Conservation (phyloP, 306 rosid genomes). For the Senna tora region DNA sequence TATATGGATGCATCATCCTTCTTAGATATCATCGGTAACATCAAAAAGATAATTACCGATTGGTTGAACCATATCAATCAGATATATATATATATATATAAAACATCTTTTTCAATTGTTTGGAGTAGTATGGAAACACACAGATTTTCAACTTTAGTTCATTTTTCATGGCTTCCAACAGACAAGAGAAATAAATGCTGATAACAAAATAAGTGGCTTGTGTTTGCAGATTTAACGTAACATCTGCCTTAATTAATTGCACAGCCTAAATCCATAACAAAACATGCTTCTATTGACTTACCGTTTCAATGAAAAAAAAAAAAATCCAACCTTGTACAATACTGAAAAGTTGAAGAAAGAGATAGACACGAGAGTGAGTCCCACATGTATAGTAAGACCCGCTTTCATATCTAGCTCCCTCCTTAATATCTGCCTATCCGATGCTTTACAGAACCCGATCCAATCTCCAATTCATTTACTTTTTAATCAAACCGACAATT, state of each 20-base stretch:
- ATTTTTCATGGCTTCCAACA: neutral
- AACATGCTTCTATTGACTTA: too few relatives aligned
- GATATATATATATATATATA: neutral
- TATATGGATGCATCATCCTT: constrained; percentile 17
- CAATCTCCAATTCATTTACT: too few relatives aligned
- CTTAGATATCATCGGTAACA: neutral
- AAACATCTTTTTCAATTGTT: constrained; percentile 12
- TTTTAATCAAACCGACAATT: too few relatives aligned
- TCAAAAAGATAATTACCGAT: neutral
- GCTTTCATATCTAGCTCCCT: too few relatives aligned
- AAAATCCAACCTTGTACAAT: too few relatives aligned
- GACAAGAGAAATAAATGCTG: constrained; percentile 9
- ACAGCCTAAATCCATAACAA: neutral
- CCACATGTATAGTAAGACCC: too few relatives aligned
- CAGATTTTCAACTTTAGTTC: constrained; percentile 12
- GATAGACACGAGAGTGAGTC: too few relatives aligned
- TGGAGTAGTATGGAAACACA: neutral
- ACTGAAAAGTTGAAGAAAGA: too few relatives aligned
- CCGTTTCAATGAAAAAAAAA: too few relatives aligned
- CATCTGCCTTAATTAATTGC: constrained; percentile 6
- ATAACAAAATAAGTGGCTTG: constrained; percentile 27
- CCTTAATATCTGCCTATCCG: too few relatives aligned
- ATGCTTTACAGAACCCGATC: too few relatives aligned
- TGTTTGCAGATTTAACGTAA: constrained; percentile 15
- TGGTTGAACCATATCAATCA: neutral